Evolutionary conservation across 179 eudicot genomes (phyloP).

Genomic region (Drosera spatulata): DNA sequence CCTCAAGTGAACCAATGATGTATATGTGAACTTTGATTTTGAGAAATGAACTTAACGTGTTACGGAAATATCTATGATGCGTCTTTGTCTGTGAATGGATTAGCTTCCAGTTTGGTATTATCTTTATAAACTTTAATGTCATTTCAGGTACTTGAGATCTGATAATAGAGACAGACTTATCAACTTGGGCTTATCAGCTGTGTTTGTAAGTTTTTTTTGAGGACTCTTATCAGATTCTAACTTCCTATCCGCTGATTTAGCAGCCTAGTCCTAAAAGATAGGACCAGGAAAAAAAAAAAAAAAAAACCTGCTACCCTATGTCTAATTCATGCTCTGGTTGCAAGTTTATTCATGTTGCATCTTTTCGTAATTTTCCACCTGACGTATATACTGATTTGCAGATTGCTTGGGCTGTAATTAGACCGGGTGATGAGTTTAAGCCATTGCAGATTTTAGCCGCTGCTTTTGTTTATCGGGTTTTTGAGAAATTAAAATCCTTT

Average conservation of each 20-base stretch:
- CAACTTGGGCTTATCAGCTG: slow-evolving; percentile 86
- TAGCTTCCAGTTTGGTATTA: background rate
- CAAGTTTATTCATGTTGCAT: background rate
- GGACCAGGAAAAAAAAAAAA: background rate
- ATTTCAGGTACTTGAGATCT: slow-evolving; percentile 67
- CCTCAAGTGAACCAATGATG: too few relatives aligned
- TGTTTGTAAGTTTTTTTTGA: slow-evolving; percentile 56
- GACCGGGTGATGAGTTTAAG: slow-evolving; percentile 73
- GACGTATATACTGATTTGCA: slow-evolving; percentile 18
- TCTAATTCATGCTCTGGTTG: background rate
- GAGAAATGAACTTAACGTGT: background rate
- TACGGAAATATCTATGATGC: background rate
- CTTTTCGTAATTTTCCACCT: background rate
- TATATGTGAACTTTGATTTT: too few relatives aligned
- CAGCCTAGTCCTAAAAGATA: background rate
- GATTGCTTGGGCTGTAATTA: slow-evolving; percentile 73
- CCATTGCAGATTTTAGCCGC: slow-evolving; percentile 79
- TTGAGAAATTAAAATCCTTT: slow-evolving; percentile 79
- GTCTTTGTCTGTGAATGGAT: background rate
- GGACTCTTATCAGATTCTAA: background rate
- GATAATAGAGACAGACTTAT: slow-evolving; percentile 65
- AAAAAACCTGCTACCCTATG: background rate
- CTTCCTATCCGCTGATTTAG: background rate
- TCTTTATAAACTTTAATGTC: slow-evolving; percentile 7
- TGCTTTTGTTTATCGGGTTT: slow-evolving; percentile 72